phyloP scores from a whole-genome alignment of 2,329 filamentous ascomycete species.

The Scedosporium dehoogii region DNA sequence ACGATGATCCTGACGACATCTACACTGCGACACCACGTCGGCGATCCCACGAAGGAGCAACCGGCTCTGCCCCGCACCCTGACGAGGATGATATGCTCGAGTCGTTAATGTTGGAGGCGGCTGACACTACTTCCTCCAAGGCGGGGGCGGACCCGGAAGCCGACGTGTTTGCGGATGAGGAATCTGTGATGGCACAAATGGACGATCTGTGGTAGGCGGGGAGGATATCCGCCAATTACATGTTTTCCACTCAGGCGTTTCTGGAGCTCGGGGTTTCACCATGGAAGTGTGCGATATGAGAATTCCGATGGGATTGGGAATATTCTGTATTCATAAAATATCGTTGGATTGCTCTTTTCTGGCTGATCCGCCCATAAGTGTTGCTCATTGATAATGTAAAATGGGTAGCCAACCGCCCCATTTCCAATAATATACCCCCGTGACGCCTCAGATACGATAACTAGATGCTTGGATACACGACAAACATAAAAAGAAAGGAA shows the following conservation, averaged over 20 bases:
- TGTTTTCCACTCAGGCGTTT: too few relatives aligned
- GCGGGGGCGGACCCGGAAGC: slow-evolving; percentile 10
- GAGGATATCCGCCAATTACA: not conserved
- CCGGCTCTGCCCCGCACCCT: not conserved
- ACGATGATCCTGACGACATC: slow-evolving; percentile 36
- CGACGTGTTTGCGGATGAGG: slow-evolving; percentile 48
- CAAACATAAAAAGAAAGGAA: not conserved
- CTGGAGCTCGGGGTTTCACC: too few relatives aligned
- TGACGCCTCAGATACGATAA: not conserved
- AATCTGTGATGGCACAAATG: slow-evolving; percentile 59
- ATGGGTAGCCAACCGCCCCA: too few relatives aligned
- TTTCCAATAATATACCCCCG: not conserved
- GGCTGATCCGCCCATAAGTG: too few relatives aligned
- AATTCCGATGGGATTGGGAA: too few relatives aligned
- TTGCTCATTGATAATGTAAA: too few relatives aligned
- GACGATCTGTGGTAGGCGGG: slow-evolving; percentile 37
- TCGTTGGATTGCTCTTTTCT: too few relatives aligned
- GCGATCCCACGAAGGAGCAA: not conserved
- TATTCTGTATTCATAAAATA: too few relatives aligned
- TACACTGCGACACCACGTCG: slow-evolving; percentile 42
- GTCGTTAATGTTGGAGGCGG: slow-evolving; percentile 41
- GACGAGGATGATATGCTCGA: slow-evolving; percentile 40
- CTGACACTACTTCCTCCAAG: slow-evolving; percentile 14
- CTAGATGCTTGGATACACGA: not conserved
- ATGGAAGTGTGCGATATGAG: too few relatives aligned